Evolutionary conservation across 768 basidiomycete genomes (phyloP), one percentile per base, ranked within the genome.

Genomic region (Pleurotus tuoliensis): DNA sequence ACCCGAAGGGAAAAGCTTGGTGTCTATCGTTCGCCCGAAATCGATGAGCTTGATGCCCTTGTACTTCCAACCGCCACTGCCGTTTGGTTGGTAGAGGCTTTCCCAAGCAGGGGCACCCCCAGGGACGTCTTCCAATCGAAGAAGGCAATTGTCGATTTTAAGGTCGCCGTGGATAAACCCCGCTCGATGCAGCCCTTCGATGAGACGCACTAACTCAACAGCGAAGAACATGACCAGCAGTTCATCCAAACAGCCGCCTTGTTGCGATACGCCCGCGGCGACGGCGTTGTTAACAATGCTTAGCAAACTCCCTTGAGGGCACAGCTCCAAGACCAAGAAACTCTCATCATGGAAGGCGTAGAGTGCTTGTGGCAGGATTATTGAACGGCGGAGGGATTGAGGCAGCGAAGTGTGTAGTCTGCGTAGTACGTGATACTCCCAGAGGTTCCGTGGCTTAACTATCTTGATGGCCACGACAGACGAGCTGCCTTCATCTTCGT

Each of bases 91-190:
- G 73, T 98, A 98, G n/a, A 76, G 71, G 49, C 81, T 72, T 1
- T 84, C 81, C 87, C 95, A 93, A 1, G 82, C 78, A 0, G 86
- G 76, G 0, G 80, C 70, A 1, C 86, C 85, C 3, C 86, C 86
- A 1, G 87, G 86, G 3, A 90, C 85, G 51, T 92, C 89, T 60
- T 93, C 89, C 45, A 99, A 79, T 4, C 97, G 86, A 7, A 98
- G 76, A n/a, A 99, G 81, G 68, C 95, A 97, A 73, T 99, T 99
- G 73, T 99, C 97, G 69, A 98, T 97, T 77, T 99, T 99, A 60
- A 99, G 81, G 73, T 99, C 97, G 30, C 97, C 96, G 65, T 99
- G 97, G 62, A 99, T 91, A 74, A 98, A 92, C 9, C 93, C 92
- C 0, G 79, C 74, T 13, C 66, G 56, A 68, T 98, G 97, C 68